These are phyloP conservation scores for Epicoccum sorghinum DNA, from an alignment of 2,329 filamentous ascomycete species.

Conservation along the genomic window DNA sequence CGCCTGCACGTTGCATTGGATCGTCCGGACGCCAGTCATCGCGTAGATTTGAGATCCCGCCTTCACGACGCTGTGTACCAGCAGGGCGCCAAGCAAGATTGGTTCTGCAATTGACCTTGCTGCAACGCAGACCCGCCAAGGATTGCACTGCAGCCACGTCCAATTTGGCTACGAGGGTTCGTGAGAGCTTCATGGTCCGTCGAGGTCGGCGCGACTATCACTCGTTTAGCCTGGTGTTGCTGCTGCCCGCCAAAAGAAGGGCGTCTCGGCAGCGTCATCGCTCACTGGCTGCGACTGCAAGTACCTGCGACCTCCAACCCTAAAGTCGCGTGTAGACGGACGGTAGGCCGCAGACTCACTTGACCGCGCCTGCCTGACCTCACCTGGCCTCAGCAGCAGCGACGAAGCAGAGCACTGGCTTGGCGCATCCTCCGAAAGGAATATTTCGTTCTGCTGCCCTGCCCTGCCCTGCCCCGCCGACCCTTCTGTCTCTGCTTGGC, in stretches of 20 bases:
- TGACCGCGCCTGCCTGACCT: slow-evolving; percentile 26
- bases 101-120: slow-evolving; percentile 26
- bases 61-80: slow-evolving; percentile 30
- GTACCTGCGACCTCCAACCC: slow-evolving; percentile 13
- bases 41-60: slow-evolving; percentile 32
- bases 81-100: slow-evolving; percentile 18
- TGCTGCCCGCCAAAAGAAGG: slow-evolving; percentile 33
- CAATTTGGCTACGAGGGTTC: slow-evolving; percentile 29
- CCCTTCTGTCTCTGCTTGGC: slow-evolving; percentile 23
- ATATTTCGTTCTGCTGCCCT: slow-evolving; percentile 28
- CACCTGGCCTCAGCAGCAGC: neutral
- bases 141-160: slow-evolving; percentile 45
- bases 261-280: slow-evolving; percentile 22
- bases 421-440: slow-evolving; percentile 16
- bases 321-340: slow-evolving; percentile 11
- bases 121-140: slow-evolving; percentile 19
- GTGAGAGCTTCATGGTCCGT: slow-evolving; percentile 33
- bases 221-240: slow-evolving; percentile 36
- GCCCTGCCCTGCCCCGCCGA: slow-evolving; percentile 23
- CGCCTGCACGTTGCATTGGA: slow-evolving; percentile 32
- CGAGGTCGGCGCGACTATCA: slow-evolving; percentile 30
- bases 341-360: neutral
- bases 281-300: slow-evolving; percentile 16
- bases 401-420: slow-evolving; percentile 17
- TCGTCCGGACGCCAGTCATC: slow-evolving; percentile 21